These are phyloP conservation scores for Rhodomyrtus tomentosa DNA, from an alignment of 345 rosid species.

Conservation along the genomic window DNA sequence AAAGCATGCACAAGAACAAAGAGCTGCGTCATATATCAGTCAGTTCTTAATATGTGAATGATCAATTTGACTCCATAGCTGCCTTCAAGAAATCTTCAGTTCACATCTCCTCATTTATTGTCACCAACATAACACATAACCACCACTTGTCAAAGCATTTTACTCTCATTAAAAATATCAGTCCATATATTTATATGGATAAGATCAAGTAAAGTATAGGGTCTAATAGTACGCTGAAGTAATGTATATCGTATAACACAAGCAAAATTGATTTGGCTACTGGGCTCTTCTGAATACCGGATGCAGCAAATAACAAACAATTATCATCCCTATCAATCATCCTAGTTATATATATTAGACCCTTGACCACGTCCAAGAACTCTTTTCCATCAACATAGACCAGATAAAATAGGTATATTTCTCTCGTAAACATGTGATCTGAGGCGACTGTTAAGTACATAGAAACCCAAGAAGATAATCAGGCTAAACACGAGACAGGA, in stretches of 20 bases:
- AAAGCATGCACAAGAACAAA: neutral
- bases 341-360: neutral
- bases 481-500: neutral
- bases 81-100: neutral
- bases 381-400: neutral
- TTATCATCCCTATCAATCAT: neutral
- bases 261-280: neutral
- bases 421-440: neutral
- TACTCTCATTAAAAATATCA: neutral
- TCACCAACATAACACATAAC: neutral
- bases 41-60: neutral
- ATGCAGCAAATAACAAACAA: neutral
- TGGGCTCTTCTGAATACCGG: neutral
- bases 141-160: neutral
- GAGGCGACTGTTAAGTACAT: neutral
- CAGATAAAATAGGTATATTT: neutral
- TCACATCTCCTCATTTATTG: neutral
- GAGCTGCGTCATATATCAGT: neutral
- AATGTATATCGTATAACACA: neutral
- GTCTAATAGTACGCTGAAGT: neutral
- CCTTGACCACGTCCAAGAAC: neutral
- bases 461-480: neutral
- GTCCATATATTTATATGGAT: neutral
- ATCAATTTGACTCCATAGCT: neutral
- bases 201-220: neutral